Conservation (phyloP, 345 rosid species). For the Hibiscus mutabilis region DNA sequence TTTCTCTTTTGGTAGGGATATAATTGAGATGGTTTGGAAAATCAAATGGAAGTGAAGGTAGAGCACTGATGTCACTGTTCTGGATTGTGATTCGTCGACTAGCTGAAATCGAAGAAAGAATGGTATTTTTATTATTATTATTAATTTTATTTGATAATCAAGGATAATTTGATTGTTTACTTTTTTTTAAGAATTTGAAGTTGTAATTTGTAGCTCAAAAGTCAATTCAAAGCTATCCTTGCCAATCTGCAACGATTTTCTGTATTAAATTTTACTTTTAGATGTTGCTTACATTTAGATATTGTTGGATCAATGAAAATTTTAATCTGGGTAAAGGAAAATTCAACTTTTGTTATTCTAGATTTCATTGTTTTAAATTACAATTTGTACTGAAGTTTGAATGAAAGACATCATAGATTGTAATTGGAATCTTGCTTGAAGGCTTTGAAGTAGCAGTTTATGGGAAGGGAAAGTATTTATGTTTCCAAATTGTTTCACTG, state of each 20-base stretch:
- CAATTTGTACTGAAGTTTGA: background rate
- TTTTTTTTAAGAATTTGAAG: background rate
- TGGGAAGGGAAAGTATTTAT: background rate
- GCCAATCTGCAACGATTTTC: too few relatives aligned
- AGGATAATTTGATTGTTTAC: too few relatives aligned
- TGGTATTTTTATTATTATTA: conserved; percentile 26
- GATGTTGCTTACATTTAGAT: too few relatives aligned
- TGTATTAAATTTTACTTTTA: too few relatives aligned
- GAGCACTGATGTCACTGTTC: conserved; percentile 55
- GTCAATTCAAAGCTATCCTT: background rate
- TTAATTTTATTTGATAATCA: background rate
- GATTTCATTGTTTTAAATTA: too few relatives aligned
- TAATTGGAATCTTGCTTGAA: background rate
- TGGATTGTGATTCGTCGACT: conserved; percentile 49
- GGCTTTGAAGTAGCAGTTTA: background rate
- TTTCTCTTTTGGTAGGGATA: conserved; percentile 1
- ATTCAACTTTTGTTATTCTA: too few relatives aligned
- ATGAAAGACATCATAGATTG: background rate
- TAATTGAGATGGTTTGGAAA: conserved; percentile 10
- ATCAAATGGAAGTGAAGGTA: conserved; percentile 31
- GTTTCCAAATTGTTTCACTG: background rate
- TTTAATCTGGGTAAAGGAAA: too few relatives aligned
- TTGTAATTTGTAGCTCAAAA: background rate
- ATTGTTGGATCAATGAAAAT: too few relatives aligned
- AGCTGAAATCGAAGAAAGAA: conserved; percentile 44